These are phyloP conservation scores for Arthrobotrys megalospora DNA, from an alignment of 2,329 filamentous ascomycete genomes.

Conservation along the genomic window DNA sequence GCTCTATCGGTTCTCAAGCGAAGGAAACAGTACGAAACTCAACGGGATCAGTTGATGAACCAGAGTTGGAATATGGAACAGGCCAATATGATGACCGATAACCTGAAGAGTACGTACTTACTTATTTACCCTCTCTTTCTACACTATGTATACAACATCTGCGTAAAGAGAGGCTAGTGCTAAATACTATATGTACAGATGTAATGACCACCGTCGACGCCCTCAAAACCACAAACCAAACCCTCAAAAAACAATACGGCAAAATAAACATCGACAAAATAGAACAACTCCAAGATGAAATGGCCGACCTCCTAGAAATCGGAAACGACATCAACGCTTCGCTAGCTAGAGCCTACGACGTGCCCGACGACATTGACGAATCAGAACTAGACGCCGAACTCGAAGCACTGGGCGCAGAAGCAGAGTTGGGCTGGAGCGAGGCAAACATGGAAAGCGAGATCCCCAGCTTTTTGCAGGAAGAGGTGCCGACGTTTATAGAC, in stretches of 20 bases:
- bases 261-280: conserved; percentile 99
- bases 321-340: conserved; percentile 99
- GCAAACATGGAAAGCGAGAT: conserved; percentile 73
- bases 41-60: conserved; percentile 91
- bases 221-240: conserved; percentile 96
- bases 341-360: conserved; percentile 89
- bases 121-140: conserved; percentile 19
- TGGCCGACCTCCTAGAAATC: conserved; percentile 97
- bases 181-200: conserved; percentile 67
- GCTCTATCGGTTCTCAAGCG: conserved; percentile 94
- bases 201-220: conserved; percentile 98
- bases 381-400: conserved; percentile 95
- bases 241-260: conserved; percentile 91
- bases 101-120: conserved; percentile 78
- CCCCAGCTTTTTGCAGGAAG: conserved; percentile 90
- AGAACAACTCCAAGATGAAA: conserved; percentile 97
- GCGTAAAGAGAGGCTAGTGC: conserved; percentile 1
- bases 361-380: conserved; percentile 98
- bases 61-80: conserved; percentile 99
- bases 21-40: conserved; percentile 92
- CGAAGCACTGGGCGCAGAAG: conserved; percentile 92
- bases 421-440: conserved; percentile 82
- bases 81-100: conserved; percentile 98
- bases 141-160: not conserved
- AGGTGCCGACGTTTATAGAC: conserved; percentile 91